These are phyloP conservation scores for Tulasnella sp. DNA, from an alignment of 768 basidiomycete genomes.

Conservation along the genomic window DNA sequence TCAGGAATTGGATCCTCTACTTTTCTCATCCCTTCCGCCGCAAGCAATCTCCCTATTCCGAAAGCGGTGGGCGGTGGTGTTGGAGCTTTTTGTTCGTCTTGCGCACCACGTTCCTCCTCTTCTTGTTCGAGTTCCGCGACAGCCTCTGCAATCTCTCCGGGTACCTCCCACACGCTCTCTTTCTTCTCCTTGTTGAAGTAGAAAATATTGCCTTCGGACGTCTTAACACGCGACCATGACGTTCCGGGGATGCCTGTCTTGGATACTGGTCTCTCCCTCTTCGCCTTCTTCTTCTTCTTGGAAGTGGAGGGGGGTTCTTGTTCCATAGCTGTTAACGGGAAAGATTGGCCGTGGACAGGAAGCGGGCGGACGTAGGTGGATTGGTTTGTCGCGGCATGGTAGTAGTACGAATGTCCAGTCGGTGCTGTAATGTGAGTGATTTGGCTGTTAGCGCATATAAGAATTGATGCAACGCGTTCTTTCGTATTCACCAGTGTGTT, in stretches of 20 bases:
- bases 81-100: conserved; percentile 21
- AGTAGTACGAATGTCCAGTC: conserved; percentile 75
- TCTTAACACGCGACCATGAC: conserved; percentile 83
- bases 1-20: conserved; percentile 1
- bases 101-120: conserved; percentile 38
- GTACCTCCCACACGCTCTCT: conserved; percentile 82
- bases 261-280: conserved; percentile 82
- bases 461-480: background rate
- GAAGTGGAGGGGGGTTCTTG: background rate
- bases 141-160: conserved; percentile 76
- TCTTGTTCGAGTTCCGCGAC: conserved; percentile 51
- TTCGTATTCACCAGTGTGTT: conserved; percentile 65
- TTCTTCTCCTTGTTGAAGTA: conserved; percentile 80
- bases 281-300: conserved; percentile 43
- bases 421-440: conserved; percentile 49
- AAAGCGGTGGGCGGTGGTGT: background rate
- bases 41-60: background rate
- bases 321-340: conserved; percentile 34
- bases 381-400: conserved; percentile 70
- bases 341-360: conserved; percentile 32
- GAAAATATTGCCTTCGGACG: conserved; percentile 87
- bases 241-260: conserved; percentile 85
- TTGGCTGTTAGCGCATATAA: background rate
- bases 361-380: conserved; percentile 86
- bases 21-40: conserved; percentile 32